Conservation (phyloP, 2,329 filamentous ascomycete genomes). For the Botrytis deweyae region DNA sequence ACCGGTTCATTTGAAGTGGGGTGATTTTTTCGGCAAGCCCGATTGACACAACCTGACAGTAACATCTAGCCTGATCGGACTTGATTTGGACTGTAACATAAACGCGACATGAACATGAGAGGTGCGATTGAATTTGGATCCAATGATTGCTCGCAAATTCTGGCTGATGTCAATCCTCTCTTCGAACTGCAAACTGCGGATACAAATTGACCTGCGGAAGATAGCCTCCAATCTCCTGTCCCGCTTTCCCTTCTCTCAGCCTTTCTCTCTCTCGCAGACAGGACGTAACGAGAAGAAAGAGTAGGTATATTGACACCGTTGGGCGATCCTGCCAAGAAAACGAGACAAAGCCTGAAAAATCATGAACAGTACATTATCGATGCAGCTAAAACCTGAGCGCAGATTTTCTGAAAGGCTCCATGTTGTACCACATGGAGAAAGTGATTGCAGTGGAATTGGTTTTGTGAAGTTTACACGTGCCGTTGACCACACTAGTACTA, state of each 20-base stretch:
- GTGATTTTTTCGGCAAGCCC: background rate
- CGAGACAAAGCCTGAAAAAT: background rate
- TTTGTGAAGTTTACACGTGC: background rate
- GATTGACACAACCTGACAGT: background rate
- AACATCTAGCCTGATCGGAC: background rate
- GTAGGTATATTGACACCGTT: background rate
- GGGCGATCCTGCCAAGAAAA: rapidly evolving
- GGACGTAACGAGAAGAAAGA: background rate
- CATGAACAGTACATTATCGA: background rate
- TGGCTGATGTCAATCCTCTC: background rate
- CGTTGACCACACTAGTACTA: background rate
- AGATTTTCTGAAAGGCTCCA: no score
- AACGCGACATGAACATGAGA: background rate
- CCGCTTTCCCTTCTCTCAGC: background rate
- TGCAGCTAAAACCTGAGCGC: background rate
- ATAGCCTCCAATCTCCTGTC: background rate
- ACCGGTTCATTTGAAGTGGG: background rate
- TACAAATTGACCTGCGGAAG: background rate
- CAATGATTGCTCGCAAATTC: background rate
- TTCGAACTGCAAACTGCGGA: background rate
- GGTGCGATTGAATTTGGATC: no score
- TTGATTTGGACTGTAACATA: background rate
- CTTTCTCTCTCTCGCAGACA: no score
- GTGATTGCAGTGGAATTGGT: background rate
- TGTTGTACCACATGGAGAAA: background rate